Percentiles rank a stretch among this genome's conserved stretches.
phyloP scores from a whole-genome alignment of 1,284 basidiomycete genomes.

The Fistulina hepatica region DNA sequence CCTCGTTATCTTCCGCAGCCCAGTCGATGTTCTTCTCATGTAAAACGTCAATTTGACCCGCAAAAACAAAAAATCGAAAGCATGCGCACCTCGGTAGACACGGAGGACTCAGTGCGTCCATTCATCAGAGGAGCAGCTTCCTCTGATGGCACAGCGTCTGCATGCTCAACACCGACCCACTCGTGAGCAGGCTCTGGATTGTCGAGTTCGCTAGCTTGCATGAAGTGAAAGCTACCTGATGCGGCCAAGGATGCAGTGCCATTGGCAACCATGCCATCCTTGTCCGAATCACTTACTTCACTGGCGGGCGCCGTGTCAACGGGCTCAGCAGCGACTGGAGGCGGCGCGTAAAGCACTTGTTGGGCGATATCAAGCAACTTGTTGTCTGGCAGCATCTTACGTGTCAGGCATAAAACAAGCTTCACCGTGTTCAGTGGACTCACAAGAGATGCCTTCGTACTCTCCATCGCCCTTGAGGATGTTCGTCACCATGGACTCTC shows the following conservation, averaged over 20 bases:
- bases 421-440: constrained; percentile 21
- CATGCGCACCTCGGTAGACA: constrained; percentile 18
- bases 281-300: constrained; percentile 16
- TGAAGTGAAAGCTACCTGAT: constrained; percentile 58
- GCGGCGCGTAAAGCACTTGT: constrained; percentile 34
- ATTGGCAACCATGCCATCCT: constrained; percentile 1
- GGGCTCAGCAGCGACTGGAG: constrained; percentile 27
- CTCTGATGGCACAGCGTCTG: constrained; percentile 23
- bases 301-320: constrained; percentile 22
- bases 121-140: constrained; percentile 16
- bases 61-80: constrained; percentile 3
- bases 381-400: constrained; percentile 40
- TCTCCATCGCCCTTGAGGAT: constrained; percentile 47
- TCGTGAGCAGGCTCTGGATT: constrained; percentile 30
- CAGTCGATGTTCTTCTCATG: constrained; percentile 34
- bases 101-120: constrained; percentile 20
- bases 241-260: constrained; percentile 7
- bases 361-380: constrained; percentile 47
- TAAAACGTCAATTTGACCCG: constrained; percentile 11
- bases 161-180: constrained; percentile 36
- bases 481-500: constrained; percentile 39
- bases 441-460: constrained; percentile 50
- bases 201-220: constrained; percentile 69
- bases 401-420: constrained; percentile 3
- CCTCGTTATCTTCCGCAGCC: constrained; percentile 44